Base-by-base conservation (phyloP, 2,329 filamentous ascomycete species). In the Aspergillus novofumigatus region DNA sequence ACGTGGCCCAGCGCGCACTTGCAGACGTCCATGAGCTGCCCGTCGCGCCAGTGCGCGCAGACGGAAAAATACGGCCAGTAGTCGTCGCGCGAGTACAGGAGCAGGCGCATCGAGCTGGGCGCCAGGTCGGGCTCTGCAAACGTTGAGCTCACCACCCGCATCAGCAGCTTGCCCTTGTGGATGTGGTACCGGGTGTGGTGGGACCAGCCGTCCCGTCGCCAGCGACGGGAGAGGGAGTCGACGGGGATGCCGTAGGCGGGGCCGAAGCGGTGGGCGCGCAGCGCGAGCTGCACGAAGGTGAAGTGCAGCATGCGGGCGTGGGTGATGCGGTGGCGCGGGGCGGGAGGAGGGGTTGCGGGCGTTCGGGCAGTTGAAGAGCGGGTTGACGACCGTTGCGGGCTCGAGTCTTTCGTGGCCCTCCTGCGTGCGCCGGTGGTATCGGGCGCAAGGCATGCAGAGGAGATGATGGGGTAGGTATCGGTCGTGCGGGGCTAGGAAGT, bases 41-140 rank as follows among this genome's bases (percentile, higher is more conserved):
- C 84, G 59, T 86, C 81, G 20, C 79, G 77, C 84, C 84, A 87
- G 67, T 87, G 84, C 1, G 82, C 77, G 62, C 84, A 87, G 1
- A 80, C 81, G 10, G 81, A 84, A 70, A 87, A 87, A 67, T 82
- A 87, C 0, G 84, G 84, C 53, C 76, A 80, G 69, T 85, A 86
- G 63, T 86, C 83, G 52, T 83, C 80, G 56, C 81, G 78, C 29
- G 79, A 83, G 70, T 83, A 86, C 1, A 87, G 76, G 2, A 87
- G 74, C 54, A 84, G 73, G 1, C 84, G 80, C 62, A 81, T 76
- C 3, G 75, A 78, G 3, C 80, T 80, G 5, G 78, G 73, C 0
- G 83, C 81, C 26, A 86, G 75, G 2, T 74, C 79, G 0, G 80
- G 75, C 0, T 76, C 70, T 1, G 83, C 83, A 59, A 83, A 85